These are phyloP conservation scores for Passalora sequoiae DNA, from an alignment of 2,329 filamentous ascomycete genomes.

Conservation along the genomic window DNA sequence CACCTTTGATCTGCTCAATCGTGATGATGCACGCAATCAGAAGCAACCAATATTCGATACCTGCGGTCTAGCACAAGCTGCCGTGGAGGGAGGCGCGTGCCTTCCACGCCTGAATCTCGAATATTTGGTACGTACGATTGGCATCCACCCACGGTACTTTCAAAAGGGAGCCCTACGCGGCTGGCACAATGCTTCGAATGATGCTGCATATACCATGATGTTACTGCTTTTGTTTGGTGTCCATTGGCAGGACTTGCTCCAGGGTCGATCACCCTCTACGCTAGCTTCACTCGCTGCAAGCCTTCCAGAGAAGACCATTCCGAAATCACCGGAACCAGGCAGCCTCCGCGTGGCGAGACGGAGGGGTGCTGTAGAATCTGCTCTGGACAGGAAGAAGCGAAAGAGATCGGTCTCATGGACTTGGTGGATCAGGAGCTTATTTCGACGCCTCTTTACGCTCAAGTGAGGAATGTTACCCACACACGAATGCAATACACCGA, in stretches of 20 bases:
- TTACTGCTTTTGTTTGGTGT: slow-evolving; percentile 22
- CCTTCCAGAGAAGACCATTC: too few relatives aligned
- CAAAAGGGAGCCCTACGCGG: slow-evolving; percentile 43
- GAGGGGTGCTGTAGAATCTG: too few relatives aligned
- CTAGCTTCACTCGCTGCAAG: too few relatives aligned
- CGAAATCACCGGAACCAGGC: too few relatives aligned
- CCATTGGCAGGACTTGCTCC: slow-evolving; percentile 1
- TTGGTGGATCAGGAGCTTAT: too few relatives aligned
- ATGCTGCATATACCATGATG: slow-evolving; percentile 32
- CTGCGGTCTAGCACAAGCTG: slow-evolving; percentile 7
- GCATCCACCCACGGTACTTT: slow-evolving; percentile 46
- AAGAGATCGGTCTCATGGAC: too few relatives aligned
- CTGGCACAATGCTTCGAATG: slow-evolving; percentile 31
- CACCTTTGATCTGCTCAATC: slow-evolving; percentile 33
- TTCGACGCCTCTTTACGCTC: too few relatives aligned
- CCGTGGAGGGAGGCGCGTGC: slow-evolving; percentile 3
- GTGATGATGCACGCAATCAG: slow-evolving; percentile 19
- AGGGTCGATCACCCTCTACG: too few relatives aligned
- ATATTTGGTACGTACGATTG: slow-evolving; percentile 62
- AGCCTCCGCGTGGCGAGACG: too few relatives aligned
- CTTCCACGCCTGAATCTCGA: slow-evolving; percentile 47
- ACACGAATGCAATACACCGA: too few relatives aligned
- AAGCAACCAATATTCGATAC: slow-evolving; percentile 55
- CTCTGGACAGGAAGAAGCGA: too few relatives aligned
- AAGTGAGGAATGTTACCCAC: too few relatives aligned